These are phyloP conservation scores for Herpetospermum pedunculosum DNA, from an alignment of 306 rosid species.

Conservation along the genomic window DNA sequence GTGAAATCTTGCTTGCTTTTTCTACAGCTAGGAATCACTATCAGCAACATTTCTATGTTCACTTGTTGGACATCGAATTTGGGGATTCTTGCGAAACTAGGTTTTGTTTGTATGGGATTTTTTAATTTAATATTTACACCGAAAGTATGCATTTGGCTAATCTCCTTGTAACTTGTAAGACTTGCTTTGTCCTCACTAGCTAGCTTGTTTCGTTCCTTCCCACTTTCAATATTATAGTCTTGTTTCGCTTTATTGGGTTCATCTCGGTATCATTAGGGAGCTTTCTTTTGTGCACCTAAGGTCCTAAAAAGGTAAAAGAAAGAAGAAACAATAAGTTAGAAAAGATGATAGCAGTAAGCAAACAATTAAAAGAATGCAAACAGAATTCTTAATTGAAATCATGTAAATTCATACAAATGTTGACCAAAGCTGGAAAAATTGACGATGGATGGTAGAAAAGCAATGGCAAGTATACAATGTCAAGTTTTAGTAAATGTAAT, in stretches of 20 bases:
- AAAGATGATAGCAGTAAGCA: background rate
- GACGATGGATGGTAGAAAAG: background rate
- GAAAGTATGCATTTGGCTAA: background rate
- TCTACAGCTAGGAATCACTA: background rate
- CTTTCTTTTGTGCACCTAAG: background rate
- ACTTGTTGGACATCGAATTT: background rate
- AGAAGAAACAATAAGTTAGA: background rate
- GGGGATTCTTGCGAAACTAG: background rate
- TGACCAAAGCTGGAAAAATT: background rate
- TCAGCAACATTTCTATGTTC: background rate
- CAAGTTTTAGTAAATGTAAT: background rate
- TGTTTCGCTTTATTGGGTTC: background rate
- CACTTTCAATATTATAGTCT: background rate
- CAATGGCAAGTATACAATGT: background rate
- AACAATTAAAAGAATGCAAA: background rate
- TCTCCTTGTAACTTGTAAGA: background rate
- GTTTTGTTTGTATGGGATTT: background rate
- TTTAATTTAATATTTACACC: background rate
- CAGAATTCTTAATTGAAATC: background rate
- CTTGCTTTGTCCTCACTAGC: background rate
- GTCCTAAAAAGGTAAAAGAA: background rate
- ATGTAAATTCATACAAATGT: background rate
- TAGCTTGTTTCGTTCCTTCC: background rate
- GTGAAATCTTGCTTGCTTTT: background rate
- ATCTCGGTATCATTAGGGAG: background rate